Base-by-base conservation (phyloP, 495 filamentous ascomycete species). In the Schizothecium vesticola region DNA sequence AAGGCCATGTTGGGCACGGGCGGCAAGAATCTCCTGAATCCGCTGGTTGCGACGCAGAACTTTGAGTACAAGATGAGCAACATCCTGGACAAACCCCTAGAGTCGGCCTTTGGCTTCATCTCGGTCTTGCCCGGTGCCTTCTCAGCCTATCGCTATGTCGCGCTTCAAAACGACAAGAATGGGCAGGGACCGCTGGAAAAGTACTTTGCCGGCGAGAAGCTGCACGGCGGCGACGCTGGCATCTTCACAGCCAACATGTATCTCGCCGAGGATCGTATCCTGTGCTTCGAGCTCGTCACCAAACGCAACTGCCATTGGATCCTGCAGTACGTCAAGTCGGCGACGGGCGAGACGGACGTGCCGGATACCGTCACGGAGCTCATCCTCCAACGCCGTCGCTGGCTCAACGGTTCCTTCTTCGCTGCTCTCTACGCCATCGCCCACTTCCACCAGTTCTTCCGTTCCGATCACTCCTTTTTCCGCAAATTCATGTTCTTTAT, bases 51-150 rank as follows among this genome's bases (percentile, higher is more conserved):
- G 3, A 92, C 93, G 5, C 96, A 99, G 78, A 99, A 99, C 74
- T 99, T 99, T 74, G 96, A 99, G 83, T 99, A 99, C 83, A 99
- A 99, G 84, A 96, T 99, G 87, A 96, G 92, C 79, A 99, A 99
- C 77, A 99, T 99, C 74, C 87, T 99, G 23, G 96, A 99, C 76
- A 99, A 99, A 77, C 96, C 96, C 2, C 82, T 99, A 25, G 96
- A 99, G 76, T 97, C 94, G 33, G 92, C 95, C 0, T 99, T 99
- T 73, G 96, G 96, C 16, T 99, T 98, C 79, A 98, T 99, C 76
- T 90, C 91, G 28, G 96, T 99, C 68, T 85, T 99, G 63, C 96
- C 96, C 16, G 96, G 96, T 80, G 96, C 96, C 62, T 98, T 99
- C 80, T 98, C 95, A 10, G 96, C 96, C 7, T 99, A 99, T 78